These are phyloP conservation scores for Serendipita vermifera DNA, from an alignment of 768 basidiomycete genomes.

Conservation along the genomic window DNA sequence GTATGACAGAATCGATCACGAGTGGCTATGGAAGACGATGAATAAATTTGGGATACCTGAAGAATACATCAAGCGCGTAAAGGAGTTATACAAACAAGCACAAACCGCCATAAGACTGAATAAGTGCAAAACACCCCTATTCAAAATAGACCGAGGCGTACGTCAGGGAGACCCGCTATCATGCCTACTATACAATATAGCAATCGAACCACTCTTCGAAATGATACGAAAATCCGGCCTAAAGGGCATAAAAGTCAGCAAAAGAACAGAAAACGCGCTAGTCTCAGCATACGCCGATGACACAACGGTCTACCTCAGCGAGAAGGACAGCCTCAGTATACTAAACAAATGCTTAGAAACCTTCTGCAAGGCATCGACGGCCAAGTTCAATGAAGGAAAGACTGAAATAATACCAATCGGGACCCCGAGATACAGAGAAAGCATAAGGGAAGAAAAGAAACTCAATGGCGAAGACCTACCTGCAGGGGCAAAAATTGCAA, in stretches of 20 bases:
- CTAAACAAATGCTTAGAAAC: conserved; percentile 14
- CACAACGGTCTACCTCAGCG: conserved; percentile 17
- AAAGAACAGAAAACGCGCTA: background rate
- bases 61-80: background rate
- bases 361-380: conserved; percentile 20
- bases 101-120: conserved; percentile 9
- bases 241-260: background rate
- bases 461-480: background rate
- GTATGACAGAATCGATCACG: conserved; percentile 12
- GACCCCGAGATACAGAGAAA: background rate
- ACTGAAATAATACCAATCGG: conserved; percentile 20
- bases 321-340: conserved; percentile 15
- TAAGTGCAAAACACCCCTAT: background rate
- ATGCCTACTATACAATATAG: conserved; percentile 15
- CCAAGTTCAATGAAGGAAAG: conserved; percentile 19
- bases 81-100: conserved; percentile 2
- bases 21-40: conserved; percentile 12
- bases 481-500: background rate
- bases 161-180: conserved; percentile 15
- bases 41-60: conserved; percentile 7
- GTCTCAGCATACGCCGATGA: conserved; percentile 18
- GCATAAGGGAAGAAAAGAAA: background rate
- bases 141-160: conserved; percentile 11
- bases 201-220: conserved; percentile 15
- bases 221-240: background rate